Percentiles rank a stretch among this genome's conserved stretches.
phyloP scores from a whole-genome alignment of 169 alveolate species.

The Plasmodium inui region DNA sequence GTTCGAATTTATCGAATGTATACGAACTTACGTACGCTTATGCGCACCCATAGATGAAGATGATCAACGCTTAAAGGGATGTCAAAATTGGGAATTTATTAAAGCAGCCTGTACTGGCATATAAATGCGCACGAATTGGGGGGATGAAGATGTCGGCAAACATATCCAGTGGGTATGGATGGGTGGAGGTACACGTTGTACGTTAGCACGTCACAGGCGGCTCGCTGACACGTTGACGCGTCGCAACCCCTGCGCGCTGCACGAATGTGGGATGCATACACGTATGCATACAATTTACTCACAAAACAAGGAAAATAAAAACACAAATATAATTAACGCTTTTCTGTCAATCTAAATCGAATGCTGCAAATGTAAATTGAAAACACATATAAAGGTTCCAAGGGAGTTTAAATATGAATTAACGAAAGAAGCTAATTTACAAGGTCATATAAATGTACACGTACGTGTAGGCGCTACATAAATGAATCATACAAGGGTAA shows the following conservation, averaged over 20 bases:
- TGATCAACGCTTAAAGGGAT: background rate
- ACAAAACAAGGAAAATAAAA: conserved; percentile 6
- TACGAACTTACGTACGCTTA: background rate
- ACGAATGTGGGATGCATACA: background rate
- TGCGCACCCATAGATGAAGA: background rate
- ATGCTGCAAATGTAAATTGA: background rate
- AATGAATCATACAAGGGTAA: background rate
- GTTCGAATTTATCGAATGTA: background rate
- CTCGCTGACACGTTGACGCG: background rate
- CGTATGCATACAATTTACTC: background rate
- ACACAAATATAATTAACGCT: background rate
- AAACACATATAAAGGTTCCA: background rate
- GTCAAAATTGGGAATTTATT: background rate
- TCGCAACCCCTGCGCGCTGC: background rate
- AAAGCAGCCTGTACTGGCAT: background rate
- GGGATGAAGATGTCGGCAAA: background rate
- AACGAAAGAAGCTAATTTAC: background rate
- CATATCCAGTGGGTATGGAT: background rate
- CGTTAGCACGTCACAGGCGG: background rate
- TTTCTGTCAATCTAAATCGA: background rate
- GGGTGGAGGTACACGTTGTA: background rate
- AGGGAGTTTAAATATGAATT: background rate
- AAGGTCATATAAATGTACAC: background rate
- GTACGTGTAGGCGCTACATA: background rate
- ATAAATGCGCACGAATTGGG: background rate